Evolutionary conservation across 805 yeast genomes (phyloP), one percentile per base, ranked within the genome.

Genomic region (Metschnikowia aberdeeniae): DNA sequence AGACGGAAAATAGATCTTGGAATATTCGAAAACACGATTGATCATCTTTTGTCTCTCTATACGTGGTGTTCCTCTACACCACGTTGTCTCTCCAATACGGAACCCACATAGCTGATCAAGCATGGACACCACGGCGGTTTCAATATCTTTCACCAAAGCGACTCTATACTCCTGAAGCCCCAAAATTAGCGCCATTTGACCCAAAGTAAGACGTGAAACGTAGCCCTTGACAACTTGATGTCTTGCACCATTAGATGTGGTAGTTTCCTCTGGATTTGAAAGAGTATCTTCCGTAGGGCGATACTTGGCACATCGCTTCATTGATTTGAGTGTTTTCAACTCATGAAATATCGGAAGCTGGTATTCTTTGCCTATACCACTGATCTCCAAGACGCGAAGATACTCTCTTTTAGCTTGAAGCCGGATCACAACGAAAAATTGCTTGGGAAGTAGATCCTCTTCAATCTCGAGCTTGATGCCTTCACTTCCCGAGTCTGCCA

Each of bases 1-100:
- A 46, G 72, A 73, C 5, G 73, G 70, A 56, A 76, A 81, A 35
- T 70, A 72, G 2, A 54, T 55, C 28, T 67, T 68, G 6, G 84
- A 80, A 45, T 74, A 67, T 6, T 57, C 55, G 54, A 74, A 68
- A 40, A 89, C 70, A 41, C 72, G 65, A 22, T 70, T 70, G 22
- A 86, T 65, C 36, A 82, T 64, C 5, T 62, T 54, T 9, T 61
- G 61, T 34, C 96, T 71, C 50, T 77, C 76, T 4, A 62, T 65
- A 42, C 72, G 75, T 1, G 77, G 71, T 0, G 93, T 85, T 57
- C 85, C 96, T 51, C 95, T 73, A 35, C 86, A 82, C 96, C 96
- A 89, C 0, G 95, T 86, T 56, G 79, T 78, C 50, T 80, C 76
- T 5, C 96, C 96, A 26, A 89, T 61, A 26, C 83, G 81, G 63